phyloP scores from a whole-genome alignment of 2,329 filamentous ascomycete genomes.

The Cladosporium phlei region DNA sequence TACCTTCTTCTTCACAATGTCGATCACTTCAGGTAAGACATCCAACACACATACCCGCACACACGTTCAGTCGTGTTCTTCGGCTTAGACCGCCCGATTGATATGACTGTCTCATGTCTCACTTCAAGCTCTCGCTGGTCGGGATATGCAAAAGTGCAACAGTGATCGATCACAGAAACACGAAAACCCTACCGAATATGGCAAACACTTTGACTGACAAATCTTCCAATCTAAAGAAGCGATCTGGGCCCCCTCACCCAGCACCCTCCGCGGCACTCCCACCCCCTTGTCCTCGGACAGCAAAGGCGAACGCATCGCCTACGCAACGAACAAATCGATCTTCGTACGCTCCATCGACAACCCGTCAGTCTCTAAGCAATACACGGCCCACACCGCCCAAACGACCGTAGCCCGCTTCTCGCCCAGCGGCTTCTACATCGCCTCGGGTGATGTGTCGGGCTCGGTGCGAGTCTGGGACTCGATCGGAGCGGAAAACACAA shows the following conservation, averaged over 20 bases:
- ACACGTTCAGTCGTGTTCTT: background rate
- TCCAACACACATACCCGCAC: too few species aligned
- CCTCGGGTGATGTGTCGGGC: slow-evolving; percentile 82
- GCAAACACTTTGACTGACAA: background rate
- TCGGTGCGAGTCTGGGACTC: slow-evolving; percentile 87
- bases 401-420: slow-evolving; percentile 93
- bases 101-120: background rate
- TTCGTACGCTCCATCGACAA: slow-evolving; percentile 93
- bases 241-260: slow-evolving; percentile 45
- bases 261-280: slow-evolving; percentile 77
- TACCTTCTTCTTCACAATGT: slow-evolving; percentile 14
- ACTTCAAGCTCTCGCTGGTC: background rate
- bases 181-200: background rate
- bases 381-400: slow-evolving; percentile 80
- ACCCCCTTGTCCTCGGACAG: slow-evolving; percentile 83
- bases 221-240: background rate
- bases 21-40: slow-evolving; percentile 18
- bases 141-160: background rate
- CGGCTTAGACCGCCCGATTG: background rate
- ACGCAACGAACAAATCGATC: slow-evolving; percentile 93
- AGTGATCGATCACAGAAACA: background rate
- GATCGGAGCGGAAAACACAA: slow-evolving; percentile 79
- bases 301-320: slow-evolving; percentile 87
- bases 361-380: slow-evolving; percentile 78
- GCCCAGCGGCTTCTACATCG: slow-evolving; percentile 90